These are phyloP conservation scores for Knoxia roxburghii DNA, from an alignment of 257 asterid species.

Conservation along the genomic window DNA sequence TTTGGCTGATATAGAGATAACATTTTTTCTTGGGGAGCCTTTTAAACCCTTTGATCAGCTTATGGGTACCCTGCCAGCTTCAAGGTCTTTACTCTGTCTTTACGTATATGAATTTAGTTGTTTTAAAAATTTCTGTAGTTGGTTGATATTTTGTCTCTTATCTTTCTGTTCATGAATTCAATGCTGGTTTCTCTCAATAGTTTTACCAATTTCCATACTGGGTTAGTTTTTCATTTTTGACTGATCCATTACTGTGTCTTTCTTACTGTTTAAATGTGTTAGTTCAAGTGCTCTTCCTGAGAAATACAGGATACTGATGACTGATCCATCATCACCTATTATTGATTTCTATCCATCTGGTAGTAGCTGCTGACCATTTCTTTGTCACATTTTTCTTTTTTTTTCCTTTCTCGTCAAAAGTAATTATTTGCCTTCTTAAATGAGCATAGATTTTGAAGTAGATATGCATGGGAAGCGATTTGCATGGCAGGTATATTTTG, in stretches of 20 bases:
- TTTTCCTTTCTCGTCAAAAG: constrained; percentile 9
- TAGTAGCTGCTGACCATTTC: constrained; percentile 23
- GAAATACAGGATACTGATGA: constrained; percentile 73
- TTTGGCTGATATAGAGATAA: constrained; percentile 73
- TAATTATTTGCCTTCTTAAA: constrained; percentile 14
- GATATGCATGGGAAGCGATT: constrained; percentile 98
- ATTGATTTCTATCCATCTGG: constrained; percentile 76
- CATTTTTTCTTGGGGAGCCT: constrained; percentile 82
- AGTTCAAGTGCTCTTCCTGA: constrained; percentile 88
- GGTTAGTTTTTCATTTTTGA: too few relatives aligned
- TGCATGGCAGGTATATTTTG: constrained; percentile 83
- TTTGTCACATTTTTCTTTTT: neutral
- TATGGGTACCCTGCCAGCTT: constrained; percentile 92
- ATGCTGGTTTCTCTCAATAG: too few relatives aligned
- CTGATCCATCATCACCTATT: constrained; percentile 84
- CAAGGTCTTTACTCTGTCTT: constrained; percentile 55
- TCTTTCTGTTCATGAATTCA: too few relatives aligned
- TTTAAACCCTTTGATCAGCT: constrained; percentile 98
- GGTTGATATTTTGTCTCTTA: neutral
- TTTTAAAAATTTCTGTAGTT: neutral
- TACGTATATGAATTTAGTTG: neutral
- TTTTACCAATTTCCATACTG: too few relatives aligned
- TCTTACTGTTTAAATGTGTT: constrained; percentile 19
- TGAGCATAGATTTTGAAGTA: constrained; percentile 66
- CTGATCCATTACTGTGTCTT: neutral